Evolutionary conservation across 2,329 filamentous ascomycete genomes (phyloP), one percentile per base, ranked within the genome.

Genomic region (Colletotrichum lini): DNA sequence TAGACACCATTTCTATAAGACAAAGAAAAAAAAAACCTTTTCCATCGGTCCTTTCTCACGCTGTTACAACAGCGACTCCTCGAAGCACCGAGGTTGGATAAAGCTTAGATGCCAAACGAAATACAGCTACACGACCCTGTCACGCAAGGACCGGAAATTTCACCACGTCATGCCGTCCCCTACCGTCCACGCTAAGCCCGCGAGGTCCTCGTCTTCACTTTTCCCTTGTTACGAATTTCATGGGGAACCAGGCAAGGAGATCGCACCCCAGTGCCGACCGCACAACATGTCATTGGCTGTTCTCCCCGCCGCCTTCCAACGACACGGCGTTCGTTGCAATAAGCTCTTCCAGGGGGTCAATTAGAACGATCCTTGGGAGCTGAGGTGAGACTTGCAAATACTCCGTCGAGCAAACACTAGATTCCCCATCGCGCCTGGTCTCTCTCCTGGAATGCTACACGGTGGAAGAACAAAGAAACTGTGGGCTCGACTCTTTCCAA

Each of bases 161-260:
- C 58, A 60, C 65, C 59, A 72, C 69, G 69, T 72, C 65, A 64
- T 72, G 65, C 65, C 65, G 52, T 42, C 52, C 65, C 63, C 52
- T 40, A 45, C 68, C 57, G 38, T 47, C 65, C 21, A 21, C 57
- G 59, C 57, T 58, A 44, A 56, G 30, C 62, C 56, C 35, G 23
- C 38, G 44, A 16, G 23, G 30, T 35, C 30, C 38, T 45, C 13
- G 4, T 62, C 60, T 62, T 38, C 18, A 2, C n/a, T 57, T 16
- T 54, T 66, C 67, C 67, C 62, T 70, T n/a, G 62, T 47, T 16
- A 42, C 56, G 40, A 47, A 57, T 7, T 63, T 49, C 42, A 57
- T 61, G 49, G 60, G 16, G 21, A 47, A 18, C 23, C 53, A 56
- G 45, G 56, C 49, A 23, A 53, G 23, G 42, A 59, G 44, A 38